Conservation (phyloP, 495 filamentous ascomycete species). For the Hypomontagnella submonticulosa region DNA sequence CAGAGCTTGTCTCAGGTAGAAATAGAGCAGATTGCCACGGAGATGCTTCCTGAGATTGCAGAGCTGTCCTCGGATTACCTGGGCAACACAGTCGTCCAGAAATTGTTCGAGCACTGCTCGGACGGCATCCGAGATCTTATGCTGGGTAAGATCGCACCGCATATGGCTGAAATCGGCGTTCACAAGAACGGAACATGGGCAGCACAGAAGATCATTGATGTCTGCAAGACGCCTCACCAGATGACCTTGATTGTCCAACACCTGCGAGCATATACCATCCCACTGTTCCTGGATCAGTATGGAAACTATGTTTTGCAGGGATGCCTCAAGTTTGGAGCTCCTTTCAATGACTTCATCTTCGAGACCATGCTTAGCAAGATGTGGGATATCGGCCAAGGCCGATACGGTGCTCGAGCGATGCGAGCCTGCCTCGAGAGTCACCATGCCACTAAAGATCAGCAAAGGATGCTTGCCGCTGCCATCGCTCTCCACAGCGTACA, state of each 20-base stretch:
- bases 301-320: conserved; percentile 98
- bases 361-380: conserved; percentile 95
- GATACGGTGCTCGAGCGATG: conserved; percentile 96
- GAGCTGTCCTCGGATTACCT: conserved; percentile 95
- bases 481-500: conserved; percentile 97
- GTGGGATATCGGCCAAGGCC: conserved; percentile 93
- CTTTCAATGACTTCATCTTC: conserved; percentile 96
- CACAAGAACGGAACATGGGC: conserved; percentile 99
- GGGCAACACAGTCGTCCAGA: conserved; percentile 99
- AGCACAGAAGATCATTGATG: conserved; percentile 98
- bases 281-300: conserved; percentile 95
- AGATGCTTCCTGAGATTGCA: conserved; percentile 96
- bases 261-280: conserved; percentile 84
- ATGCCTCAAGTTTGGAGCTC: conserved; percentile 87
- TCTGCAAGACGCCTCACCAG: conserved; percentile 84
- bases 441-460: conserved; percentile 93
- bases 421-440: conserved; percentile 97
- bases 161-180: conserved; percentile 94
- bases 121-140: conserved; percentile 90
- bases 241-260: conserved; percentile 85
- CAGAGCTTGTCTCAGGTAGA: conserved; percentile 84
- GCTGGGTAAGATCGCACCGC: conserved; percentile 86
- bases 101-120: conserved; percentile 95
- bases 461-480: conserved; percentile 91
- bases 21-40: conserved; percentile 89